phyloP scores from a whole-genome alignment of 2,329 filamentous ascomycete species.

The Sphaerulina musiva region DNA sequence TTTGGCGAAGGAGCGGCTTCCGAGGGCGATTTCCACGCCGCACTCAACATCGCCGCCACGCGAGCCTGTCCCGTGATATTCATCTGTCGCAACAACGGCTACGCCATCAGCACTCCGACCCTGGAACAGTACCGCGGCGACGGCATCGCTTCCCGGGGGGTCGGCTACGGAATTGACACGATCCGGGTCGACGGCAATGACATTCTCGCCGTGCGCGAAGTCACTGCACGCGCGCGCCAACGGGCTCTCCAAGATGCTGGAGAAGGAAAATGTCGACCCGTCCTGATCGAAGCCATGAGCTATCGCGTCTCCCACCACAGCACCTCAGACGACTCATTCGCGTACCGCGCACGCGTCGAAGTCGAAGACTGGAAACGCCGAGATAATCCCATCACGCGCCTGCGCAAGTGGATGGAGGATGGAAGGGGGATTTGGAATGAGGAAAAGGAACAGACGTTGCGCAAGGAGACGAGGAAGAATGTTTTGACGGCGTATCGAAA shows the following conservation, averaged over 20 bases:
- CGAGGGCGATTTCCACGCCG: constrained; percentile 88
- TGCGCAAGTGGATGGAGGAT: constrained; percentile 82
- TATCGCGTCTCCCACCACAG: constrained; percentile 98
- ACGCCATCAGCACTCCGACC: constrained; percentile 82
- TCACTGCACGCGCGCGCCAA: constrained; percentile 66
- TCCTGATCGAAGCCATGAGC: constrained; percentile 92
- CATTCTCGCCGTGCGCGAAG: constrained; percentile 79
- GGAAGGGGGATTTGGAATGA: constrained; percentile 77
- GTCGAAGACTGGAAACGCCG: constrained; percentile 90
- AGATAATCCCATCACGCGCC: constrained; percentile 78
- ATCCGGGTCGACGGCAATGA: constrained; percentile 93
- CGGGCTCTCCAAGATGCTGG: constrained; percentile 69
- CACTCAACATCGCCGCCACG: constrained; percentile 84
- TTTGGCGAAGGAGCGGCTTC: constrained; percentile 88
- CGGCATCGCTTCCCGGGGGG: constrained; percentile 77
- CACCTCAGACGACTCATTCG: constrained; percentile 93
- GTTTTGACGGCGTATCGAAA: constrained; percentile 77
- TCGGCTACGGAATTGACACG: constrained; percentile 91
- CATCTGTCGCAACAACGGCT: constrained; percentile 89
- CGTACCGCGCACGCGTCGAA: constrained; percentile 86
- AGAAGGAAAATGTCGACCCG: constrained; percentile 53
- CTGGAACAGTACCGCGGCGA: constrained; percentile 87
- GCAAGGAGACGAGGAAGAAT: constrained; percentile 62
- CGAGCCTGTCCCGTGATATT: constrained; percentile 81
- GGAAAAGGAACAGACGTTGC: constrained; percentile 65